Conservation (phyloP, 306 rosid species). For the Lithocarpus polystachyus region DNA sequence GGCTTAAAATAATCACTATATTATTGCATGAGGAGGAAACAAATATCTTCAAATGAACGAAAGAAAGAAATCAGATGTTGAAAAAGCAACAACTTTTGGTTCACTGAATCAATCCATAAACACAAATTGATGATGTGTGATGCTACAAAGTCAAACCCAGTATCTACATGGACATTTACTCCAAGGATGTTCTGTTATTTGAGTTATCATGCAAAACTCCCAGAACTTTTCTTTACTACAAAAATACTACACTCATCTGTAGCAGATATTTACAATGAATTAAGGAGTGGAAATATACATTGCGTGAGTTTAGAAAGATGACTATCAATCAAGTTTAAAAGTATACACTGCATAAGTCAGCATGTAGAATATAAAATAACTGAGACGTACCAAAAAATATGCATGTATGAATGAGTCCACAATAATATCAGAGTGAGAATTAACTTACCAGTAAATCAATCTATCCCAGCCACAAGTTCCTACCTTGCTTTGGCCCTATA, state of each 20-base stretch:
- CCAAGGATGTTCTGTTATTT: background rate
- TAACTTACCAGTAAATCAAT: slow-evolving; percentile 84
- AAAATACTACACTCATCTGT: background rate
- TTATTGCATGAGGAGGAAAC: too few species aligned
- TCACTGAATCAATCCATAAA: background rate
- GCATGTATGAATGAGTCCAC: background rate
- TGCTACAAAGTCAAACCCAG: too few species aligned
- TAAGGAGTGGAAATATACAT: background rate
- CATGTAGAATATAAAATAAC: background rate
- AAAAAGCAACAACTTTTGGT: background rate
- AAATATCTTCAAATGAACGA: too few species aligned
- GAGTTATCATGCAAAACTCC: background rate
- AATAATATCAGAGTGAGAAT: slow-evolving; percentile 7
- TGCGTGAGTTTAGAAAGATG: background rate
- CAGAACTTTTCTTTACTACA: background rate
- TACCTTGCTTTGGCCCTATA: slow-evolving; percentile 89
- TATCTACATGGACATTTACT: background rate
- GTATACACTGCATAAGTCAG: background rate
- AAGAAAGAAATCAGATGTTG: too few species aligned
- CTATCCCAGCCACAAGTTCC: slow-evolving; percentile 99
- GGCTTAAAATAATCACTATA: too few species aligned
- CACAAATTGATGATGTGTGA: background rate
- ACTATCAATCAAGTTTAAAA: background rate
- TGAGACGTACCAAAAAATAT: background rate
- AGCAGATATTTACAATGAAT: background rate